Evolutionary conservation across 2,329 filamentous ascomycete species (phyloP), one percentile per base, ranked within the genome.

Genomic region (Onygenales sp.): DNA sequence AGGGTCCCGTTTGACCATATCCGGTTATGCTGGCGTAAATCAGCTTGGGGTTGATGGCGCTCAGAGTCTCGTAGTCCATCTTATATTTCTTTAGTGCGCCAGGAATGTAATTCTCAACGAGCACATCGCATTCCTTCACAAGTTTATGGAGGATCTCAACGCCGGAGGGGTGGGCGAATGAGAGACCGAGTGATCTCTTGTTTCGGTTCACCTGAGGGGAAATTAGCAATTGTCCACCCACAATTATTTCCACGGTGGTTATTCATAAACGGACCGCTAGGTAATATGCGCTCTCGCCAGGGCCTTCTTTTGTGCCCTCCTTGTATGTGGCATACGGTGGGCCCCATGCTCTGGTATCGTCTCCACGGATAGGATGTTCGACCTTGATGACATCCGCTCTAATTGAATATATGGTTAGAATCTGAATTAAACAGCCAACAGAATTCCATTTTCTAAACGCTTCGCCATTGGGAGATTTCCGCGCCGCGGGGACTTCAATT

Each of bases 381-480:
- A 98, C 82, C 72, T 98, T 98, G 73, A 98, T 95, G 35, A 98
- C 84, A 69, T 98, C 92, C 60, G 93, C 93, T 59, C 90, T 94
- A 61, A 55, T 59, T 42, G 46, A 59, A 48, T 60, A 55, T 43
- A 53, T 64, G 43, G 17, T 64, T 55, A 54, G 55, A 50, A 60
- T 49, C 35, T 17, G 36, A 50, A 54, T 58, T 38, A 5, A 57
- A 56, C 45, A 45, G 50, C 49, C 42, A 11, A 17, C 9, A 21
- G 13, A 17, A 33, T 27, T 27, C 21, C 21, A 27, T 27, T 8
- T 43, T 27, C 39, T 38, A 11, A 38, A 42, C 5, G 3, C 39
- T 13, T 27, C 21, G 21, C 21, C 21, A 27, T 27, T 27, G 21
- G 45, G 17, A 17, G 17, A 17, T 17, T 17, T 17, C 17, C 17